Evolutionary conservation across 2,329 filamentous ascomycete species (phyloP).

Genomic region (Xylaria sp.): DNA sequence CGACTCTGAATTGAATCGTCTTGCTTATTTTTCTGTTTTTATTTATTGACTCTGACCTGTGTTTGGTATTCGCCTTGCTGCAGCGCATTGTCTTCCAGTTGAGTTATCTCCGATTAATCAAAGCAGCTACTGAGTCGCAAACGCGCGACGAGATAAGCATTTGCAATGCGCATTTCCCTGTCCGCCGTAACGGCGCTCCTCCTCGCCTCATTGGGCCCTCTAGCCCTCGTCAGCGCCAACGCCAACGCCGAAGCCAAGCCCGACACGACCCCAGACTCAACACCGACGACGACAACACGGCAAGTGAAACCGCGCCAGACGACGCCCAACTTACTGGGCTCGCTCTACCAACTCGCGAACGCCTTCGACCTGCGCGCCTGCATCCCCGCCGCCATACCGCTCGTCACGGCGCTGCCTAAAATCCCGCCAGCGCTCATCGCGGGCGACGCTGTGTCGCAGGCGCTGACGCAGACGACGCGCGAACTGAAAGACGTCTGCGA

Average conservation of each 20-base stretch:
- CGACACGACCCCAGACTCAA: conserved; percentile 24
- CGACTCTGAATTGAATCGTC: not conserved
- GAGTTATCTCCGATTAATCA: too few relatives aligned
- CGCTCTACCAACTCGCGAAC: conserved; percentile 36
- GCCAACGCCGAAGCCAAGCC: conserved; percentile 28
- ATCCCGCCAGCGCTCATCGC: conserved; percentile 40
- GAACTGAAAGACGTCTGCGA: conserved; percentile 41
- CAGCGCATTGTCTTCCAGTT: too few relatives aligned
- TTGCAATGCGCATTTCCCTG: conserved; percentile 31
- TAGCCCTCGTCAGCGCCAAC: conserved; percentile 20
- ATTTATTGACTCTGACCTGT: not conserved
- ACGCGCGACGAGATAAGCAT: not conserved
- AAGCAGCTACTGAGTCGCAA: not conserved
- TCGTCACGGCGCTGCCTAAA: conserved; percentile 40
- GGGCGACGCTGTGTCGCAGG: conserved; percentile 40
- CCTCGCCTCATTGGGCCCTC: conserved; percentile 9
- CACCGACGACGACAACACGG: conserved; percentile 26
- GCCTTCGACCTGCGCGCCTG: conserved; percentile 39
- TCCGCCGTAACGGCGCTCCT: conserved; percentile 29
- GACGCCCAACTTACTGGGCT: conserved; percentile 30
- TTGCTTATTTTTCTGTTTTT: not conserved
- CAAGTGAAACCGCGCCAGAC: conserved; percentile 30
- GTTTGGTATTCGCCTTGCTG: not conserved
- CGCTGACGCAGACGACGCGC: conserved; percentile 44
- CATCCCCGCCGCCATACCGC: conserved; percentile 40